These are phyloP conservation scores for Ziziphus jujuba DNA, from an alignment of 306 rosid species.

Conservation along the genomic window DNA sequence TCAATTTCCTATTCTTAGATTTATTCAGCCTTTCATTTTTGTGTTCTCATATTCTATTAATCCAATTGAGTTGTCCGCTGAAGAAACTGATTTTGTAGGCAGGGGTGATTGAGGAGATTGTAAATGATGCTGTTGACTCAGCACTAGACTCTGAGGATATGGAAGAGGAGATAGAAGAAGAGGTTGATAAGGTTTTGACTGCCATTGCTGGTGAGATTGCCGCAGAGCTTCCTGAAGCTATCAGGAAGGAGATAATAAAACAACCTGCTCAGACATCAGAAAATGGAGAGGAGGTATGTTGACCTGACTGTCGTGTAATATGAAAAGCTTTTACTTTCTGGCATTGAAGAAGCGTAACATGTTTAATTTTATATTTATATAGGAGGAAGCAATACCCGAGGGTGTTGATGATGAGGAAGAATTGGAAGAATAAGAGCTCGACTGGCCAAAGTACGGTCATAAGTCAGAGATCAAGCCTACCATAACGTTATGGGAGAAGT, in stretches of 20 bases:
- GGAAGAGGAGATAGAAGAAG: constrained; percentile 97
- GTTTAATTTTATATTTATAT: neutral
- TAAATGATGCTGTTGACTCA: constrained; percentile 78
- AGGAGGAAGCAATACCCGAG: constrained; percentile 56
- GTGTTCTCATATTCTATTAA: neutral
- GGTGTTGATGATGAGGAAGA: constrained; percentile 50
- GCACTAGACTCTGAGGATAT: constrained; percentile 91
- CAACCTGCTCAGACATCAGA: constrained; percentile 52
- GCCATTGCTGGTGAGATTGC: constrained; percentile 97
- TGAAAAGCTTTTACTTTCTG: neutral
- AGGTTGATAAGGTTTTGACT: constrained; percentile 88
- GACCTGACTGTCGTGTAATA: neutral
- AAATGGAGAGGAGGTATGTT: constrained; percentile 50
- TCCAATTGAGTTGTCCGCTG: neutral
- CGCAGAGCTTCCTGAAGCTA: constrained; percentile 89
- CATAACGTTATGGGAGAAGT: constrained; percentile 6
- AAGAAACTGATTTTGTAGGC: constrained; percentile 51
- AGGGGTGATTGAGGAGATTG: constrained; percentile 93
- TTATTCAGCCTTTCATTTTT: neutral
- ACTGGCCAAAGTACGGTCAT: constrained; percentile 47
- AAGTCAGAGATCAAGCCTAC: constrained; percentile 6
- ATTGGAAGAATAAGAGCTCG: constrained; percentile 51
- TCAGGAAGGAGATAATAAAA: constrained; percentile 65
- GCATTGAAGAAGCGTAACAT: constrained; percentile 5
- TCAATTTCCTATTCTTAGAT: neutral